phyloP scores from a whole-genome alignment of 352 stramenopile genomes.

The Phytophthora macrochlamydospora region DNA sequence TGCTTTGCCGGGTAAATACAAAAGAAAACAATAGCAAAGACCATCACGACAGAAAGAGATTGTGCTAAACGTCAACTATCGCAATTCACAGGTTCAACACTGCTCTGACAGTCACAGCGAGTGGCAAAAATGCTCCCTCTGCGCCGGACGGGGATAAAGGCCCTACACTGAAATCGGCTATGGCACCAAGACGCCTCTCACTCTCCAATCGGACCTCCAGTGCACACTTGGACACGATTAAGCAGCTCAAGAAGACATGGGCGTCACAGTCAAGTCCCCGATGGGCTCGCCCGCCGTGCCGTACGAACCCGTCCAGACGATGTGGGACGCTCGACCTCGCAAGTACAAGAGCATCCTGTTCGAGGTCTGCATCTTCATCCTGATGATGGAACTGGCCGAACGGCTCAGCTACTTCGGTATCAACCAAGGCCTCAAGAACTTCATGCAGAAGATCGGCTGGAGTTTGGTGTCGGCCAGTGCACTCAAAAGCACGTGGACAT shows the following conservation, averaged over 20 bases:
- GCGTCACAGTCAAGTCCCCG: neutral
- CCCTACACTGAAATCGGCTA: neutral
- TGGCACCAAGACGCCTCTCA: conserved; percentile 1
- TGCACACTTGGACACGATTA: conserved; percentile 7
- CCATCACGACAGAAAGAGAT: too few relatives aligned
- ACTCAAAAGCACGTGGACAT: conserved; percentile 68
- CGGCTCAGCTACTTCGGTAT: conserved; percentile 65
- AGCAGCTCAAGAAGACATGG: conserved; percentile 3
- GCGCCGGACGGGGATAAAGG: conserved; percentile 15
- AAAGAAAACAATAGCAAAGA: too few relatives aligned
- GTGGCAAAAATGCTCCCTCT: conserved; percentile 8
- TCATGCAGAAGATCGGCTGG: conserved; percentile 63
- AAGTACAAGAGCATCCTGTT: conserved; percentile 1
- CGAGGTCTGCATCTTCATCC: neutral
- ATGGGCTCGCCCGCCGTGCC: neutral
- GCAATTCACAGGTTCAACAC: conserved; percentile 7
- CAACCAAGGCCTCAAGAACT: conserved; percentile 62
- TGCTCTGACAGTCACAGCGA: conserved; percentile 5
- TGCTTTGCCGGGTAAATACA: too few relatives aligned
- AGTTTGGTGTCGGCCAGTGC: conserved; percentile 48
- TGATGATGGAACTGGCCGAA: conserved; percentile 41
- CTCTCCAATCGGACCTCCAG: conserved; percentile 13
- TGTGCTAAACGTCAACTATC: neutral
- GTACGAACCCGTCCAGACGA: neutral
- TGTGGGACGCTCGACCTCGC: neutral